A percentile compares a stretch with the other conserved stretches of the same genome.
Conservation (phyloP, 306 rosid genomes). For the Dicorynia guianensis region DNA sequence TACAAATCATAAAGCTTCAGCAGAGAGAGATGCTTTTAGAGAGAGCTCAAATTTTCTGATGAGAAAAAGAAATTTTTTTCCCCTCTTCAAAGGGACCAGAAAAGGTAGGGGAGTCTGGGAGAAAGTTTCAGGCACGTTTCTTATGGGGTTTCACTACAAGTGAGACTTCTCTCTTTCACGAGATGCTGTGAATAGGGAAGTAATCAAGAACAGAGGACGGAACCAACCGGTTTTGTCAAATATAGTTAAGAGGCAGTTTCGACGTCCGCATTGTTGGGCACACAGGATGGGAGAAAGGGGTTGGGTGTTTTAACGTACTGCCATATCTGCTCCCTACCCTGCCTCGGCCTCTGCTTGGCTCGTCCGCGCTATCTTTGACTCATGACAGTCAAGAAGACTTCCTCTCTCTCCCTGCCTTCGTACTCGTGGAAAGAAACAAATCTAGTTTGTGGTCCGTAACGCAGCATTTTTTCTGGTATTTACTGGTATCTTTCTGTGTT, state of each 20-base stretch:
- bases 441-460: too few species aligned
- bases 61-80: not conserved
- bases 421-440: too few species aligned
- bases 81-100: not conserved
- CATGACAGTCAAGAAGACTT: too few species aligned
- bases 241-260: constrained; percentile 52
- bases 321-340: not conserved
- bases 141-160: constrained; percentile 43
- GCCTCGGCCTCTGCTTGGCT: too few species aligned
- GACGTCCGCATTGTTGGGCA: constrained; percentile 49
- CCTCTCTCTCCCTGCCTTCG: too few species aligned
- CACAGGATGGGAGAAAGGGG: constrained; percentile 36
- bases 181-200: constrained; percentile 3
- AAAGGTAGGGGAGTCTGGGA: not conserved
- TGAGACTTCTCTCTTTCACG: not conserved
- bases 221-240: constrained; percentile 48
- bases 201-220: constrained; percentile 37
- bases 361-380: too few species aligned
- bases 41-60: not conserved
- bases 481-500: too few species aligned
- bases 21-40: not conserved
- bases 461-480: too few species aligned
- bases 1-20: constrained; percentile 8
- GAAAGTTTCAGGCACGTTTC: constrained; percentile 43
- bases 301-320: constrained; percentile 13